Base-by-base conservation (phyloP, 2,329 filamentous ascomycete species). In the Raffaelea arxii region DNA sequence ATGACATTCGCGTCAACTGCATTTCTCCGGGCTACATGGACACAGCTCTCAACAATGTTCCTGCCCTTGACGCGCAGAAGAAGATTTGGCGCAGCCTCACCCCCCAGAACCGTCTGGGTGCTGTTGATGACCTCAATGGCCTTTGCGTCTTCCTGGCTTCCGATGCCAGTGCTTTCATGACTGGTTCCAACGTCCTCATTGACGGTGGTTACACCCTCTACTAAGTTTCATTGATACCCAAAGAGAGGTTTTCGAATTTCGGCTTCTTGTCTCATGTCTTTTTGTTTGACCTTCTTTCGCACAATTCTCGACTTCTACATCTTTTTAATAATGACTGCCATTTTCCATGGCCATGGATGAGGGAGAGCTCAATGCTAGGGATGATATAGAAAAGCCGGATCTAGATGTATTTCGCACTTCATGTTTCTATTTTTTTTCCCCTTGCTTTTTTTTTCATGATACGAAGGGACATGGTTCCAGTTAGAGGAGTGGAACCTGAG, bases 21-120 rank as follows among this genome's bases (percentile, higher is more conserved):
- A 88, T 91, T 66, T 86, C 81, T 6, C 86, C 86, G 19, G 86
- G 86, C 25, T 91, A 91, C 71, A 90, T 91, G 81, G 84, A 90
- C 70, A 92, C 86, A 5, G 83, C 82, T 5, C 72, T 88, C 52
- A 90, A 88, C 76, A 80, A 82, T 50, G 83, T 86, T 7, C 83
- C 84, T 21, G 82, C 82, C 35, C 78, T 89, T 19, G 84, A 89
- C 53, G 83, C 82, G 41, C 82, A 88, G 72, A 88, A 88, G 79
- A 82, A 82, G 67, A 85, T 87, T 64, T 89, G 85, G 85, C 78
- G 78, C 56, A 77, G 75, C 32, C 62, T 85, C 51, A 89, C 84
- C 7, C 85, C 85, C 10, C 82, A 87, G 73, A 75, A 76, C 62
- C 78, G 84, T 39, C 74, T 89, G 16, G 85, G 84, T 46, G 72